Evolutionary conservation across 768 basidiomycete genomes (phyloP).

Genomic region (Tephrocybe sp.): DNA sequence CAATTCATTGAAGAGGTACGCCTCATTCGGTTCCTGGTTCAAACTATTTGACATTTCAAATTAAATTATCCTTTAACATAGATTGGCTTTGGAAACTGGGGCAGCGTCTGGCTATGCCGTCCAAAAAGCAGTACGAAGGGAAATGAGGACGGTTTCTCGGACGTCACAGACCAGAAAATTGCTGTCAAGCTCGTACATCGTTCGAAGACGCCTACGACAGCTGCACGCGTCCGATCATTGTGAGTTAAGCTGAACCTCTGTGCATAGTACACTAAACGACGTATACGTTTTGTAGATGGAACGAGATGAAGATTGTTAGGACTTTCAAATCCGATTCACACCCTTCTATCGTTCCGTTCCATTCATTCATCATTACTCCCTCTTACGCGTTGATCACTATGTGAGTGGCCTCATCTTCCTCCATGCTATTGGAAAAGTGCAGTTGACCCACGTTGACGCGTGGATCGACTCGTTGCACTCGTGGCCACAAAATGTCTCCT

Average conservation of each 20-base stretch:
- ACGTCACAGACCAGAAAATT: constrained; percentile 51
- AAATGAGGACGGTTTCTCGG: constrained; percentile 30
- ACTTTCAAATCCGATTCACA: constrained; percentile 82
- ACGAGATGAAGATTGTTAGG: constrained; percentile 95
- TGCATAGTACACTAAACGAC: constrained; percentile 1
- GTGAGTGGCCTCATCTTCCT: constrained; percentile 42
- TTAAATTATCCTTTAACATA: constrained; percentile 23
- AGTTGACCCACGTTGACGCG: constrained; percentile 3
- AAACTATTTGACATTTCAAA: constrained; percentile 11
- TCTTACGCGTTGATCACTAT: constrained; percentile 91
- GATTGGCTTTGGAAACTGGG: constrained; percentile 95
- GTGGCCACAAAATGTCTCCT: constrained; percentile 11
- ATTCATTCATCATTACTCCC: constrained; percentile 91
- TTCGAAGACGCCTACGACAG: constrained; percentile 79
- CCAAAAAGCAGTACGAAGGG: constrained; percentile 46
- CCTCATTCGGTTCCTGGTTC: constrained; percentile 6
- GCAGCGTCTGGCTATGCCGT: constrained; percentile 79
- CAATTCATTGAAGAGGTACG: constrained; percentile 74
- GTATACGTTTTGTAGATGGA: constrained; percentile 61
- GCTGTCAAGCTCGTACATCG: constrained; percentile 95
- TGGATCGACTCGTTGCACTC: constrained; percentile 1
- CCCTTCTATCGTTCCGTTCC: constrained; percentile 89
- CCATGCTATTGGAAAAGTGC: not conserved
- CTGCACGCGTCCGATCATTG: constrained; percentile 87
- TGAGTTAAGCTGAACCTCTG: constrained; percentile 34